Evolutionary conservation across 1,139 yeast genomes (phyloP).

Genomic region (Trichomonascaceae sp.): DNA sequence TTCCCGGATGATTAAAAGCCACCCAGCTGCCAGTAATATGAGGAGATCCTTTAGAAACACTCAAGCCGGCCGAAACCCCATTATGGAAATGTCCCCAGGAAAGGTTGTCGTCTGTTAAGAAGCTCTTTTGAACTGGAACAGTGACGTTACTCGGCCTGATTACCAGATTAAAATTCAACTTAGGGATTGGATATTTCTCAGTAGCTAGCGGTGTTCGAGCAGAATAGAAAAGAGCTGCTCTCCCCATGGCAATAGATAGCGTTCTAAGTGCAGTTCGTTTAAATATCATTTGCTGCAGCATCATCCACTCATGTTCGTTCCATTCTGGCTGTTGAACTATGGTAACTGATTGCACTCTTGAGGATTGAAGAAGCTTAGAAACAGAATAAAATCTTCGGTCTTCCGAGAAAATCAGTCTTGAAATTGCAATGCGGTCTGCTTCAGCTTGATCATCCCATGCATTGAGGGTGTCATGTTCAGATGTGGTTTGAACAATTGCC

Average conservation of each 20-base stretch:
- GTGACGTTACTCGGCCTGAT: conserved; percentile 65
- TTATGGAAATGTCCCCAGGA: conserved; percentile 92
- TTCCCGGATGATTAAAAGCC: conserved; percentile 72
- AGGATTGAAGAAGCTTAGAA: conserved; percentile 62
- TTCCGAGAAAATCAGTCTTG: conserved; percentile 63
- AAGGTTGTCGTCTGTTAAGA: conserved; percentile 44
- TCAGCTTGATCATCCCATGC: conserved; percentile 71
- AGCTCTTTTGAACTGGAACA: conserved; percentile 52
- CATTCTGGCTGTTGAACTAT: conserved; percentile 36
- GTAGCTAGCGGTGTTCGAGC: conserved; percentile 75
- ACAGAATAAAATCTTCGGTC: conserved; percentile 81
- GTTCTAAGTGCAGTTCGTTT: conserved; percentile 64
- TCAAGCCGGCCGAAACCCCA: conserved; percentile 84
- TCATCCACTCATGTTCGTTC: conserved; percentile 54
- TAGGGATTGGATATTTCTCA: conserved; percentile 77
- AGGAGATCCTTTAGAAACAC: conserved; percentile 60
- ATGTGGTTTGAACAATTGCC: conserved; percentile 42
- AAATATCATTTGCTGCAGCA: conserved; percentile 59
- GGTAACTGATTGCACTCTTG: conserved; percentile 48
- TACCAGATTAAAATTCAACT: conserved; percentile 60
- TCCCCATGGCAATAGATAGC: conserved; percentile 68
- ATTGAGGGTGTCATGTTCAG: conserved; percentile 45
- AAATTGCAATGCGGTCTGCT: conserved; percentile 58
- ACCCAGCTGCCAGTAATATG: conserved; percentile 92
- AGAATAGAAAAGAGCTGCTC: conserved; percentile 66